A percentile compares a stretch with the other conserved stretches of the same genome.
Conservation (phyloP, 2,329 filamentous ascomycete genomes). For the Venturia asperata region DNA sequence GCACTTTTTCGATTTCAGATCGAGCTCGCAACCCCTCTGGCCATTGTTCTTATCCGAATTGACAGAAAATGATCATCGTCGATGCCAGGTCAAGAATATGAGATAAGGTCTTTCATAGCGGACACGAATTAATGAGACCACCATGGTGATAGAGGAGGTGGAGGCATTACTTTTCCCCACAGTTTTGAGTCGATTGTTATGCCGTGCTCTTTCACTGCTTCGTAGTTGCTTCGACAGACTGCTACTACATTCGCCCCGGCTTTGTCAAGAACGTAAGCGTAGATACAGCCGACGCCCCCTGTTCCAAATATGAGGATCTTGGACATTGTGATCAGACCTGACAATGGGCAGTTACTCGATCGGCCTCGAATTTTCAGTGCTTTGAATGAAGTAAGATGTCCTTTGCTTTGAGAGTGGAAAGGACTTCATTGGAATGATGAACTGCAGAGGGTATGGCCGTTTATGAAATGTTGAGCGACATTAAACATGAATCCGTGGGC, state of each 20-base stretch:
- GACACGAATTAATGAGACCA: no score
- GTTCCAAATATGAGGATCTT: constrained; percentile 35
- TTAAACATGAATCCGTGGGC: neutral
- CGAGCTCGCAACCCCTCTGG: no score
- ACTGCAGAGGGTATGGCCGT: neutral
- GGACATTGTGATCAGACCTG: neutral
- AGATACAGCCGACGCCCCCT: constrained; percentile 38
- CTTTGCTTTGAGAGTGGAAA: neutral
- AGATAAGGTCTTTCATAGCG: no score
- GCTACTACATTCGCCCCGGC: constrained; percentile 35
- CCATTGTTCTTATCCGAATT: no score
- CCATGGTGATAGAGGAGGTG: neutral
- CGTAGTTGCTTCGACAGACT: constrained; percentile 41
- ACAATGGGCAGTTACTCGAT: no score
- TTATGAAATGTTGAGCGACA: neutral
- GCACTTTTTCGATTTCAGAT: no score
- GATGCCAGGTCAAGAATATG: no score
- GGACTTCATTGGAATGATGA: no score
- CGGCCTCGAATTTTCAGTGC: no score
- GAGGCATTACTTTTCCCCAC: constrained; percentile 29
- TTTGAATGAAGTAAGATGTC: no score
- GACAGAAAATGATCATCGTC: no score
- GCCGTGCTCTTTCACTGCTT: constrained; percentile 33
- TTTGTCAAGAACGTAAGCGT: constrained; percentile 37
- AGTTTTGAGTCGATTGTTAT: constrained; percentile 35